Base-by-base conservation (phyloP, 176 grass and related monocot species). In the Eleusine coracana region DNA sequence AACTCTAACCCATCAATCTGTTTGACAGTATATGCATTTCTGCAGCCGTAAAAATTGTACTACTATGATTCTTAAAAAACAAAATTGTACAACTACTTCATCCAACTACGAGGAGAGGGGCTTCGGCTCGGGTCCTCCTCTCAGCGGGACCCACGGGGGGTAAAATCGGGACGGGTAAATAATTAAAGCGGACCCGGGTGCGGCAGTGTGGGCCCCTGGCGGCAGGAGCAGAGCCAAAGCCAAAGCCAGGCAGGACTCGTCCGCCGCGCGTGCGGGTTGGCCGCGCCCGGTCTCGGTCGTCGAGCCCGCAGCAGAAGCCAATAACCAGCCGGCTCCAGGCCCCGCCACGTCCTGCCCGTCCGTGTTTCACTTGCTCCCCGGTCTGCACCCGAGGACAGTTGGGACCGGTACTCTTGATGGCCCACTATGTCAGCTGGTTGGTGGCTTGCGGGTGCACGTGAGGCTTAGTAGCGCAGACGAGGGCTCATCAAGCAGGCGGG, bases 381-480 rank as follows among this genome's bases (percentile, higher is more conserved):
- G 6, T 0, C 5, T 0, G 0, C 1, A 0, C 14, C 0, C 70
- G 3, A 15, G 1, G 70, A 7, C 27, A 20, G 6, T 12, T 34
- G 46, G 25, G 70, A 27, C 63, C 28, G 5, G 0, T 0, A 0
- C 1, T 1, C 3, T 1, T 0, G 5, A 11, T 2, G 71, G 46
- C 15, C 46, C 25, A 0, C 1, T 3, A 0, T 36, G 46, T 51
- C 71, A 37, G 71, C 21, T n/a, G 14, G 5, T 36, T 17, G 3
- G 13, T 17, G 5, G 3, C 5, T 15, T 0, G 27, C 0, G 12
- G 7, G 50, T 75, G 72, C 28, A 2, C 20, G 20, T 0, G 28
- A 34, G 27, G 11, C 4, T 52, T 15, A 0, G 5, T 0, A 5
- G 1, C 25, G 2, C 1, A 71, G 10, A 38, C 27, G 46, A 1